A percentile compares a stretch with the other conserved stretches of the same genome.
These are phyloP conservation scores for Hordeum vulgare DNA, from an alignment of 176 grass and related monocot species.

Conservation along the genomic window DNA sequence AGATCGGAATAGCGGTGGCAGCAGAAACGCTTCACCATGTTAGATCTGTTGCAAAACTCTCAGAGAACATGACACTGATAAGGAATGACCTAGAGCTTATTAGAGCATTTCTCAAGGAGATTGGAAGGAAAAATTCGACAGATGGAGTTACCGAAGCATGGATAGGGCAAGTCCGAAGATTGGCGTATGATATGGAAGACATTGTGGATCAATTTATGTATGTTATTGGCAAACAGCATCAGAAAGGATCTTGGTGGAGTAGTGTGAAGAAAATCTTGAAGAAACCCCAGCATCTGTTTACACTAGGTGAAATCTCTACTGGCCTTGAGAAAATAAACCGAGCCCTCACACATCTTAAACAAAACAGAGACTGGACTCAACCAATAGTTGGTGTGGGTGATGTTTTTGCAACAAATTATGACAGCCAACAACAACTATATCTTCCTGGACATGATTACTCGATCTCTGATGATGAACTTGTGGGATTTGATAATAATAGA, in stretches of 20 bases:
- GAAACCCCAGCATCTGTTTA: not conserved
- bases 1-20: conserved; percentile 12
- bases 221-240: not conserved
- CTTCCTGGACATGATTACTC: not conserved
- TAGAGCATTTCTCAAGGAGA: conserved; percentile 10
- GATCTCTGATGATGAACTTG: conserved; percentile 18
- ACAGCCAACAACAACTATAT: not conserved
- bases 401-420: not conserved
- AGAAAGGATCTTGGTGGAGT: not conserved
- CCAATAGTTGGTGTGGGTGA: not conserved
- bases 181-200: conserved; percentile 33
- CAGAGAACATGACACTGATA: conserved; percentile 17
- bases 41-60: not conserved
- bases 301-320: not conserved
- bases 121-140: not conserved
- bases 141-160: conserved; percentile 15
- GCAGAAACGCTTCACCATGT: not conserved
- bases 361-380: not conserved
- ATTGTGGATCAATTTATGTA: conserved; percentile 30
- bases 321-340: not conserved
- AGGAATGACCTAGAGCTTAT: conserved; percentile 30
- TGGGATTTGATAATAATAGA: conserved; percentile 27
- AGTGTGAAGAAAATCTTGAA: not conserved
- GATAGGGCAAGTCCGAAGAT: conserved; percentile 15
- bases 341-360: not conserved